phyloP scores from a whole-genome alignment of 192 early-diverging fungal genomes.

The Phycomyces blakesleeanus region DNA sequence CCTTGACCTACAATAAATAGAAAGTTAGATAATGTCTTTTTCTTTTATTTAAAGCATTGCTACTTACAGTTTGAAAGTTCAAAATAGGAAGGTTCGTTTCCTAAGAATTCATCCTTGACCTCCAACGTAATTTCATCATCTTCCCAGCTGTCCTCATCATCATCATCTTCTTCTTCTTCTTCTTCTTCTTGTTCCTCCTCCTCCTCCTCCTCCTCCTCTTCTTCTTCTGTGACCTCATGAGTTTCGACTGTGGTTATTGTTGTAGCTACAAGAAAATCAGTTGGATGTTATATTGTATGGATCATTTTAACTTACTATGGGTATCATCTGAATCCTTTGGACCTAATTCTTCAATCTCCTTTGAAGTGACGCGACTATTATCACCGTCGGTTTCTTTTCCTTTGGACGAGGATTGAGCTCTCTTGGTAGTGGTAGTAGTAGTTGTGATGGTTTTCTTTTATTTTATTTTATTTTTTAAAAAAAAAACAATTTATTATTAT shows the following conservation, averaged over 20 bases:
- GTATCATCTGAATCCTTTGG: not conserved
- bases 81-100: not conserved
- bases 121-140: not conserved
- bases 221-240: no score
- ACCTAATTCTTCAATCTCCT: not conserved
- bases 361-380: not conserved
- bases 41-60: no score
- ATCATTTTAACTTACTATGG: no score
- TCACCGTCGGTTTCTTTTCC: not conserved
- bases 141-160: no score
- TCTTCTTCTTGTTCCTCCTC: no score
- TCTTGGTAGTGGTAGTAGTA: not conserved
- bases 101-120: not conserved
- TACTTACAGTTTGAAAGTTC: not conserved
- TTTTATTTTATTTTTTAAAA: not conserved
- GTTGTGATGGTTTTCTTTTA: not conserved
- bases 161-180: no score
- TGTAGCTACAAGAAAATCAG: no score
- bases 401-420: not conserved
- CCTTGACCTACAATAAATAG: conserved; percentile 39
- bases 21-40: not conserved
- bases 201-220: no score
- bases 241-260: no score
- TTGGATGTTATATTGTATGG: no score
- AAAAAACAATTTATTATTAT: not conserved